phyloP scores from a whole-genome alignment of 768 basidiomycete genomes.

The Mycena vulgaris region DNA sequence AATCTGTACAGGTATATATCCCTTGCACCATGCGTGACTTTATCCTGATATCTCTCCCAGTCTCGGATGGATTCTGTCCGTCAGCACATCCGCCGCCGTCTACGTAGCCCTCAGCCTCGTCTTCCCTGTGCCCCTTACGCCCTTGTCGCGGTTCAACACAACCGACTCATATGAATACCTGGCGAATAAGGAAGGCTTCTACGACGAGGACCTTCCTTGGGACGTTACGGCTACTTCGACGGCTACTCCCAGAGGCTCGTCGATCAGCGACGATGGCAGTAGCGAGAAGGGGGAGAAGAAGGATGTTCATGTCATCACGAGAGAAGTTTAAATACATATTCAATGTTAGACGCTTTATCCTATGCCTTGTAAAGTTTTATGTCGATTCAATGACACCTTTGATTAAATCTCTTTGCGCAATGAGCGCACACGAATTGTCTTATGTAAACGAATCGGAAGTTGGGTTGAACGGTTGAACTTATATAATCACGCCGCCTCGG shows the following conservation, averaged over 20 bases:
- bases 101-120: conserved; percentile 32
- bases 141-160: conserved; percentile 1
- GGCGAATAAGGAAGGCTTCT: conserved; percentile 35
- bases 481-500: background rate
- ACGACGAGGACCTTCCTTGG: conserved; percentile 38
- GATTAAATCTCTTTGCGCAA: too few species aligned
- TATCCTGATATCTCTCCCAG: background rate
- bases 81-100: conserved; percentile 24
- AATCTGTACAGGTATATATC: conserved; percentile 30
- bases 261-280: conserved; percentile 21
- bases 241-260: conserved; percentile 3
- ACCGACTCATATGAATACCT: conserved; percentile 30
- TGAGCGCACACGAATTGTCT: too few species aligned
- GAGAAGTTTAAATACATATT: background rate
- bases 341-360: background rate
- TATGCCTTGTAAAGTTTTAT: background rate
- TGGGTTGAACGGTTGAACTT: too few species aligned
- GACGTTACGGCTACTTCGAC: conserved; percentile 23
- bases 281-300: conserved; percentile 27
- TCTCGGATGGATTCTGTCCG: conserved; percentile 36
- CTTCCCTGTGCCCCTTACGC: conserved; percentile 34
- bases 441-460: too few species aligned
- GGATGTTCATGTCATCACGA: background rate
- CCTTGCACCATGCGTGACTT: background rate
- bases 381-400: background rate